These are phyloP conservation scores for Cadophora sp. DNA, from an alignment of 2,329 filamentous ascomycete genomes.

Conservation along the genomic window DNA sequence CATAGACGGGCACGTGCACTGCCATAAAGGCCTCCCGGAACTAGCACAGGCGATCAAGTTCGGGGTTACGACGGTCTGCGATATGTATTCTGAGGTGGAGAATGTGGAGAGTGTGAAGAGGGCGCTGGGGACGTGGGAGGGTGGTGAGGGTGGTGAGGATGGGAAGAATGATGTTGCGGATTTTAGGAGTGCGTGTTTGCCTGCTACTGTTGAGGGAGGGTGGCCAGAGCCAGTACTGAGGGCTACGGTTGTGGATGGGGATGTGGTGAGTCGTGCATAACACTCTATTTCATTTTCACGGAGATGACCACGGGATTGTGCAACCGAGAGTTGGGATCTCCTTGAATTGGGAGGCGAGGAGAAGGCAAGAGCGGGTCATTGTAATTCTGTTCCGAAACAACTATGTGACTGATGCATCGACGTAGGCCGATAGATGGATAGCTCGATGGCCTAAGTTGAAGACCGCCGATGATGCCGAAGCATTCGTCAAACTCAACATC, in stretches of 20 bases:
- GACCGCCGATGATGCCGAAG: slow-evolving; percentile 12
- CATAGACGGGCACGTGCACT: slow-evolving; percentile 58
- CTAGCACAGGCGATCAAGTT: slow-evolving; percentile 51
- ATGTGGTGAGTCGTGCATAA: slow-evolving; percentile 16
- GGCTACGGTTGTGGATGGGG: neutral
- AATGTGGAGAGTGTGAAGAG: slow-evolving; percentile 44
- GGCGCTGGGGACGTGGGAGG: slow-evolving; percentile 42
- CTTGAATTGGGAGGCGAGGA: too few relatives aligned
- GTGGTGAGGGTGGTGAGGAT: slow-evolving; percentile 31
- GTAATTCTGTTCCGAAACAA: too few relatives aligned
- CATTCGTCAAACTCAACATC: slow-evolving; percentile 11
- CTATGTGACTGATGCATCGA: neutral
- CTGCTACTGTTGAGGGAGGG: slow-evolving; percentile 57
- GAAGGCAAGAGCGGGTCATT: too few relatives aligned
- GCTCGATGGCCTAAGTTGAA: slow-evolving; percentile 12
- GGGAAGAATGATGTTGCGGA: slow-evolving; percentile 45
- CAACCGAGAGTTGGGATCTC: too few relatives aligned
- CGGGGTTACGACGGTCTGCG: slow-evolving; percentile 58
- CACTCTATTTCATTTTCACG: too few relatives aligned
- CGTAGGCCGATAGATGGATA: slow-evolving; percentile 13
- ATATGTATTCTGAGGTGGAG: slow-evolving; percentile 52
- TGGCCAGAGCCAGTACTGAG: slow-evolving; percentile 51
- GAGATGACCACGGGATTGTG: too few relatives aligned
- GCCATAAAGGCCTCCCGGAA: slow-evolving; percentile 49
- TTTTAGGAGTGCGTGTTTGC: slow-evolving; percentile 55